Percentiles rank a stretch among this genome's conserved stretches.
phyloP scores from a whole-genome alignment of 108 stramenopile species.

The Conticribra weissflogii region DNA sequence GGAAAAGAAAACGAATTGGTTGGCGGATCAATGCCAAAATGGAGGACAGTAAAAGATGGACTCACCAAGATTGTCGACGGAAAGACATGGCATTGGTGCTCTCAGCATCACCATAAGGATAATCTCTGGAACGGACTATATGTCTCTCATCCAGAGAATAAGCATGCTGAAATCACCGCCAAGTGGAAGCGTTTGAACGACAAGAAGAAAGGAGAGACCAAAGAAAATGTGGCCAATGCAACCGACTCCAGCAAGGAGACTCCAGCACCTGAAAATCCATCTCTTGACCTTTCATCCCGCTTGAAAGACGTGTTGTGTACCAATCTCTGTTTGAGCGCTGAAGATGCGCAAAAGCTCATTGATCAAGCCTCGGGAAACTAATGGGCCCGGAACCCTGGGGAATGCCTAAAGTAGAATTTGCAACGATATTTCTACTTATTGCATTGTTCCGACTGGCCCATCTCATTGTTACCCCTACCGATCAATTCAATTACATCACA shows the following conservation, averaged over 20 bases:
- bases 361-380: constrained; percentile 2
- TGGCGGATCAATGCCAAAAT: background rate
- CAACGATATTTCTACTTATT: background rate
- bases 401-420: constrained; percentile 11
- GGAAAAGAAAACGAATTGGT: background rate
- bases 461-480: background rate
- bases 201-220: background rate
- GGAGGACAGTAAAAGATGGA: background rate
- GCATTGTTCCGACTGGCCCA: background rate
- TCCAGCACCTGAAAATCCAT: background rate
- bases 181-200: background rate
- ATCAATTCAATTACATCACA: background rate
- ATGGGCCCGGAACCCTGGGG: constrained; percentile 8
- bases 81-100: background rate
- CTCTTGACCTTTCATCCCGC: background rate
- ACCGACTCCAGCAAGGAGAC: background rate
- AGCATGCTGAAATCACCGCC: background rate
- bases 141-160: background rate
- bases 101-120: background rate
- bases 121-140: background rate
- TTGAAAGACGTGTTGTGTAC: background rate
- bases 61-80: background rate
- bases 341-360: constrained; percentile 7
- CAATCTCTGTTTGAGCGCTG: background rate
- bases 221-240: no score